Conservation (phyloP, 306 rosid genomes). For the Pueraria montana region DNA sequence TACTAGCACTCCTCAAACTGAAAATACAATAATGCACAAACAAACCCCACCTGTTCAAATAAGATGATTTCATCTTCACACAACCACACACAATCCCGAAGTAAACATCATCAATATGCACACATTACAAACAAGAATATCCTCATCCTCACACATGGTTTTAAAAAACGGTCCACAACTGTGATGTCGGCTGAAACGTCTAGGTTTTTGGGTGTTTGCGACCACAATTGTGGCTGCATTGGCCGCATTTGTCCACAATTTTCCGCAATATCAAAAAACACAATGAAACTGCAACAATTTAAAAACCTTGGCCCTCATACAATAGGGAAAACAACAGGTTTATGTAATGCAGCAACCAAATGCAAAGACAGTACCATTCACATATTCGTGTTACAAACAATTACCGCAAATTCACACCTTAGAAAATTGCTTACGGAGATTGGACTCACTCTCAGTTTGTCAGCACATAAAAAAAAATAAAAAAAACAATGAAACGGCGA, state of each 20-base stretch:
- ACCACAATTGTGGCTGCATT: too few species aligned
- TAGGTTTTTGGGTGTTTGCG: too few species aligned
- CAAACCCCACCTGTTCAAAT: too few species aligned
- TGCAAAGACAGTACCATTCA: background rate
- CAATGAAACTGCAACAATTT: too few species aligned
- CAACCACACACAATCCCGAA: background rate
- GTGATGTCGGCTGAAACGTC: background rate
- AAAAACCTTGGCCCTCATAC: background rate
- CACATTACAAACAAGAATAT: slow-evolving; percentile 10
- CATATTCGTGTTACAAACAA: background rate
- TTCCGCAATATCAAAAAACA: too few species aligned
- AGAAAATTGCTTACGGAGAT: background rate
- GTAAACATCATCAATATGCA: slow-evolving; percentile 2
- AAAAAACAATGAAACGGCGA: background rate
- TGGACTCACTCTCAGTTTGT: background rate
- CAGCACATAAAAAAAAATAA: too few species aligned
- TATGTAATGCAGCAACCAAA: slow-evolving; percentile 6
- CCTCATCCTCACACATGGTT: background rate
- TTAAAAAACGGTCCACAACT: background rate
- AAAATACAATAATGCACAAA: background rate
- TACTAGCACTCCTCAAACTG: background rate
- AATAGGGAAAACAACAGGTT: background rate
- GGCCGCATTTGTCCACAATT: background rate
- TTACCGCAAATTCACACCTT: slow-evolving; percentile 1
- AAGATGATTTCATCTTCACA: background rate